Evolutionary conservation across 2,329 filamentous ascomycete genomes (phyloP).

Genomic region (Penicillium brevicompactum): DNA sequence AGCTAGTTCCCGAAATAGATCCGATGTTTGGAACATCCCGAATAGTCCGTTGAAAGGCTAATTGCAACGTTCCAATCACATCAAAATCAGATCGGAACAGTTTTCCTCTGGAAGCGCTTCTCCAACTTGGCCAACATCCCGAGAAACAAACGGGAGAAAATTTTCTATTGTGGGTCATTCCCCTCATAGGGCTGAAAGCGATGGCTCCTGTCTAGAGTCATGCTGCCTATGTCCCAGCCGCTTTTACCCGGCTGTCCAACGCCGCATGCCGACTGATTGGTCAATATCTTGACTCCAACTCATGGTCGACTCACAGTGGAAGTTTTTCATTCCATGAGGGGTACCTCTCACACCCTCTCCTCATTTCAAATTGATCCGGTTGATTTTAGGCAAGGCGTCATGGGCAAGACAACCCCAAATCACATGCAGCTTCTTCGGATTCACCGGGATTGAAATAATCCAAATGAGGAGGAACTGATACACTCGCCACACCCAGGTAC

Average conservation of each 20-base stretch:
- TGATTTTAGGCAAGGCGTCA: neutral
- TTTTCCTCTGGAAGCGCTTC: neutral
- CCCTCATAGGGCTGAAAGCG: neutral
- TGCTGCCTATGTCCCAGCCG: neutral
- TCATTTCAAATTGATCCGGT: neutral
- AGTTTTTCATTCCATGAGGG: neutral
- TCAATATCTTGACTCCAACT: neutral
- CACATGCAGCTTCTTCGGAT: neutral
- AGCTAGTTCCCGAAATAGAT: too few relatives aligned
- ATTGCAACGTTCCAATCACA: neutral
- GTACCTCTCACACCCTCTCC: neutral
- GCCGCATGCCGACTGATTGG: neutral
- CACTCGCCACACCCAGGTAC: too few relatives aligned
- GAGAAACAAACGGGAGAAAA: neutral
- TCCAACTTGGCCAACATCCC: neutral
- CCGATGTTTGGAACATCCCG: neutral
- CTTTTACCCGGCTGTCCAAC: neutral
- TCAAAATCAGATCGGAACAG: neutral
- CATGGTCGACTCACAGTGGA: neutral
- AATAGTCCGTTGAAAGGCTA: neutral
- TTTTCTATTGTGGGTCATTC: neutral
- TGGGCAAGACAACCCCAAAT: neutral
- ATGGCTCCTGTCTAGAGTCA: neutral
- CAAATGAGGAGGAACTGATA: neutral
- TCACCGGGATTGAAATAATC: neutral